phyloP scores from a whole-genome alignment of 2,329 filamentous ascomycete species.

The Neurospora sp. region DNA sequence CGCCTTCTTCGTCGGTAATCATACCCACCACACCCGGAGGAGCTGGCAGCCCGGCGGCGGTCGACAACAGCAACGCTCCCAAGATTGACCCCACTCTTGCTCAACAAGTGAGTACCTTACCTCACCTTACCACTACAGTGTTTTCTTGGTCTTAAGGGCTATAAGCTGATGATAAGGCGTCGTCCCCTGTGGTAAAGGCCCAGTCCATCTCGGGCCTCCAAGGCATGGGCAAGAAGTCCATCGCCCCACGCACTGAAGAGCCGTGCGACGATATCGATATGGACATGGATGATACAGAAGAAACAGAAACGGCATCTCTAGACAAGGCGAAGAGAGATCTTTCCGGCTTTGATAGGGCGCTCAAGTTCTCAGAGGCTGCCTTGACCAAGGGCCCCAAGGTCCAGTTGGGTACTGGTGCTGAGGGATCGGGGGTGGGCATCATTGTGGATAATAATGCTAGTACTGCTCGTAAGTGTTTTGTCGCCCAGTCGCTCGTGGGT shows the following conservation, averaged over 20 bases:
- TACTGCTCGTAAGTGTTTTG: constrained; percentile 9
- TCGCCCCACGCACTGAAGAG: constrained; percentile 28
- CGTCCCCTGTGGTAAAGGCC: constrained; percentile 18
- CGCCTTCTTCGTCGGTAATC: constrained; percentile 10
- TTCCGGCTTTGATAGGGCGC: constrained; percentile 35
- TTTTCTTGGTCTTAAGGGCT: background rate
- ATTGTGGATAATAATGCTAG: constrained; percentile 23
- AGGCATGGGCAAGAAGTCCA: constrained; percentile 36
- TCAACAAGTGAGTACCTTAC: constrained; percentile 23
- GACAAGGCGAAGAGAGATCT: constrained; percentile 34
- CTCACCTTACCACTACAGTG: background rate
- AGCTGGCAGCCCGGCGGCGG: constrained; percentile 7
- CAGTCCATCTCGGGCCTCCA: constrained; percentile 34
- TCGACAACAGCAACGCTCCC: constrained; percentile 12
- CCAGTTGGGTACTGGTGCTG: constrained; percentile 34
- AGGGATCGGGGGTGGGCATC: constrained; percentile 30
- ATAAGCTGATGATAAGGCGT: background rate
- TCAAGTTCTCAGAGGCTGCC: constrained; percentile 35
- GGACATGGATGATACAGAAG: background rate
- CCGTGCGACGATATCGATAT: constrained; percentile 2
- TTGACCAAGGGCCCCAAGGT: constrained; percentile 36
- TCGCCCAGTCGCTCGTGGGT: too few species aligned
- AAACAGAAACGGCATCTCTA: constrained; percentile 4
- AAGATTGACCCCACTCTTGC: constrained; percentile 23
- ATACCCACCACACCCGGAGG: constrained; percentile 5